Base-by-base conservation (phyloP, 331 rosid species). In the Rhamnella rubrinervis region DNA sequence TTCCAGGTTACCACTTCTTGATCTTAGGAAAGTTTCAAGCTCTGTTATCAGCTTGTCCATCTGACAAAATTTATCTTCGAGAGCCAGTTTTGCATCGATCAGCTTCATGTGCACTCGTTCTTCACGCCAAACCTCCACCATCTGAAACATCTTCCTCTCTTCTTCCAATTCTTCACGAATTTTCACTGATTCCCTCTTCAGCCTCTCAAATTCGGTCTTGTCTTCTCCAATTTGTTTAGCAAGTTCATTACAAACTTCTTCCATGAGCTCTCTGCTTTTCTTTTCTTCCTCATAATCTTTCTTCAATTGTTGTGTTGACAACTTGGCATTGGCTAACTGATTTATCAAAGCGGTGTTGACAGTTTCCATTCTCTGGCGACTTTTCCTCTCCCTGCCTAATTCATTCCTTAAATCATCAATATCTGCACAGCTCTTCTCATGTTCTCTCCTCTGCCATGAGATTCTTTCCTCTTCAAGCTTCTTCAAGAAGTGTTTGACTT, bases 91-190 rank as follows among this genome's bases (percentile, higher is more conserved):
- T 50, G 87, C 95, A 52, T 88, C 95, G 0, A 4, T 44, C 38
- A 88, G 68, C 85, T 84, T 88, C 95, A 86, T 82, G 63, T 88
- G 92, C 57, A 72, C 81, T 4, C 81, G 82, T 61, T 86, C 92
- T 78, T 88, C 95, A 9, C 95, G 92, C 88, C 75, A 84, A 65
- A 69, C 71, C 63, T 84, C 85, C 5, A 74, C 77, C 75, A 82
- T 71, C 76, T 80, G 79, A 72, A 80, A 56, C 95, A 82, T 86
- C 68, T 75, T 70, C 78, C 86, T 82, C 80, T 88, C 95, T 64
- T 87, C 86, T 66, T 80, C 86, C 70, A 77, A 57, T 67, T 85
- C 90, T 64, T 72, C 65, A 1, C 46, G 38, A 40, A 72, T 17
- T 77, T 70, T 72, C 61, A 74, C 28, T 7, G 66, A 75, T 55